These are phyloP conservation scores for Trametes cinnabarina DNA, from an alignment of 768 basidiomycete genomes.

Conservation along the genomic window DNA sequence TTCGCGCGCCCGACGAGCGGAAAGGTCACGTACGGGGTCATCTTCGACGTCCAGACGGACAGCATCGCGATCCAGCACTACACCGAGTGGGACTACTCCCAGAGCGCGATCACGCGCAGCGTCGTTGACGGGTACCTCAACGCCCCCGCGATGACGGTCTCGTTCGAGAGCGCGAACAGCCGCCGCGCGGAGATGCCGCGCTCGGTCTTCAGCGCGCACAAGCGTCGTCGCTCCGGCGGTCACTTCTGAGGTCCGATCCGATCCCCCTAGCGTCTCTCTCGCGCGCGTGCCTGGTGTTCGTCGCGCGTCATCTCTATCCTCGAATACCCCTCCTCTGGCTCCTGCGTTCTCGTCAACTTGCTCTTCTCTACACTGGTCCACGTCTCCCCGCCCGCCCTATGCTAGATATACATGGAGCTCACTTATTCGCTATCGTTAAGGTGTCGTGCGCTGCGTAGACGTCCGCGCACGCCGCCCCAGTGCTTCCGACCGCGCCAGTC, in stretches of 20 bases:
- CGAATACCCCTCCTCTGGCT: background rate
- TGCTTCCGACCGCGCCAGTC: background rate
- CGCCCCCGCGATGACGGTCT: constrained; percentile 22
- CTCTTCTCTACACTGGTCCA: background rate
- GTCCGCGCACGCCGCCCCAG: background rate
- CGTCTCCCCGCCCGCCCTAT: background rate
- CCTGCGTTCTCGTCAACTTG: background rate
- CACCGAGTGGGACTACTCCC: constrained; percentile 27
- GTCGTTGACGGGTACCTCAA: constrained; percentile 26
- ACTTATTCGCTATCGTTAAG: background rate
- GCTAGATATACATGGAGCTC: background rate
- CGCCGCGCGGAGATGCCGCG: constrained; percentile 12
- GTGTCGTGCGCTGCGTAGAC: background rate
- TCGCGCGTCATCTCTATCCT: background rate
- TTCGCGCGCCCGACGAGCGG: constrained; percentile 25
- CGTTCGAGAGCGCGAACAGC: constrained; percentile 13
- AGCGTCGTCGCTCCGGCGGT: constrained; percentile 17
- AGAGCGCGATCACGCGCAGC: constrained; percentile 23
- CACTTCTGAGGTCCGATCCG: background rate
- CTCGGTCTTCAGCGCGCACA: constrained; percentile 19
- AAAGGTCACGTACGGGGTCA: constrained; percentile 21
- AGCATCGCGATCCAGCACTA: constrained; percentile 24
- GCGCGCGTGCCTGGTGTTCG: background rate
- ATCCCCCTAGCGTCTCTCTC: background rate
- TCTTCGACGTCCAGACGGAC: constrained; percentile 30